Conservation (phyloP, 352 stramenopile genomes). For the Pythium vanterpoolii region DNA sequence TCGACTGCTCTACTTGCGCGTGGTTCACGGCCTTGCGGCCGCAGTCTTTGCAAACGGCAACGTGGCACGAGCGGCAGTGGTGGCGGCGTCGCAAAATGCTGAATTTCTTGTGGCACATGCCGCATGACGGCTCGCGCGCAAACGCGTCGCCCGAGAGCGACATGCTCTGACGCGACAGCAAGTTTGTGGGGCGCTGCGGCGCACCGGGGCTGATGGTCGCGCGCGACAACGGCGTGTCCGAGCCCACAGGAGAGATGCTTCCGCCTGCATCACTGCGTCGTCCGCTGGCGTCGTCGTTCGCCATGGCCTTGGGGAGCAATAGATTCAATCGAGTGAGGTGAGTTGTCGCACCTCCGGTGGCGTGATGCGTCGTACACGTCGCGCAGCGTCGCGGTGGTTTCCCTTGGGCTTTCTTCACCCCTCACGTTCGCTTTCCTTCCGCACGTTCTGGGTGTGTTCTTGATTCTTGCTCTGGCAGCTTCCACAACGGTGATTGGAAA, state of each 20-base stretch:
- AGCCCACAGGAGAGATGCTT: constrained; percentile 10
- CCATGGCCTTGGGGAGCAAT: background rate
- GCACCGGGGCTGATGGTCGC: constrained; percentile 9
- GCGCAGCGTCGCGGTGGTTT: constrained; percentile 6
- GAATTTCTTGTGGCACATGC: constrained; percentile 75
- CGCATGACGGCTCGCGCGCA: constrained; percentile 67
- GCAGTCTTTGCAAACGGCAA: constrained; percentile 84
- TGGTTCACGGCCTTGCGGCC: constrained; percentile 72
- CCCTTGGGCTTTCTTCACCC: background rate
- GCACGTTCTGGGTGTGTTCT: constrained; percentile 19
- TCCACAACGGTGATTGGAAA: constrained; percentile 8
- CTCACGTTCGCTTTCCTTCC: background rate
- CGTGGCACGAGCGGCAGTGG: constrained; percentile 81
- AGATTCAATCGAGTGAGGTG: too few species aligned
- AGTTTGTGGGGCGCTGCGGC: constrained; percentile 17
- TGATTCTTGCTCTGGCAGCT: background rate
- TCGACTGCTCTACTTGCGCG: constrained; percentile 41
- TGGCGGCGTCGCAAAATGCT: constrained; percentile 79
- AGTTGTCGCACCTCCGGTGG: background rate
- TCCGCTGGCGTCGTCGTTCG: constrained; percentile 19
- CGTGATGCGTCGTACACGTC: background rate
- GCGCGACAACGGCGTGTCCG: constrained; percentile 10
- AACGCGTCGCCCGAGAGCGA: constrained; percentile 47
- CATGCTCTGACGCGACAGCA: constrained; percentile 20
- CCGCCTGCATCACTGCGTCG: constrained; percentile 13